A percentile compares a stretch with the other conserved stretches of the same genome.
These are phyloP conservation scores for Alternaria tenuissima DNA, from an alignment of 2,329 filamentous ascomycete genomes.

Conservation along the genomic window DNA sequence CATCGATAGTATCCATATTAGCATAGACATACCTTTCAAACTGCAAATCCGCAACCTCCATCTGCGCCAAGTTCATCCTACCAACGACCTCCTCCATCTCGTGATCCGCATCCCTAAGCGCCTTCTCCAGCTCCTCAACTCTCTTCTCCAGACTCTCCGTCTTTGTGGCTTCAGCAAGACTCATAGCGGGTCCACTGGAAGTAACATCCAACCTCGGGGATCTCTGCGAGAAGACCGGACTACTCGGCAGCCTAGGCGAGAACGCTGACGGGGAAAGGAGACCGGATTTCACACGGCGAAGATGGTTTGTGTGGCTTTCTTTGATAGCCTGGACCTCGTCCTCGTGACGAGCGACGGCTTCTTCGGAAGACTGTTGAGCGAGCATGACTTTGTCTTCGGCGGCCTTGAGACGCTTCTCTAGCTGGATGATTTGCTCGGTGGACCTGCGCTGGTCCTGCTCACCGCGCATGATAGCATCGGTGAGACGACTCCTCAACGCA, in stretches of 20 bases:
- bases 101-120: constrained; percentile 75
- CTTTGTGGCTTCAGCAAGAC: constrained; percentile 73
- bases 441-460: constrained; percentile 84
- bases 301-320: constrained; percentile 78
- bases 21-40: constrained; percentile 62
- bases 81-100: constrained; percentile 87
- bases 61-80: constrained; percentile 82
- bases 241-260: constrained; percentile 67
- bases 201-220: constrained; percentile 69
- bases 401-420: constrained; percentile 80
- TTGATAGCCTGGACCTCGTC: constrained; percentile 80
- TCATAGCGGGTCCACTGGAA: constrained; percentile 66
- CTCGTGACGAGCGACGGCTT: constrained; percentile 82
- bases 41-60: constrained; percentile 82
- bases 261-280: constrained; percentile 59
- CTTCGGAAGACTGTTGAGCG: constrained; percentile 87
- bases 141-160: constrained; percentile 78
- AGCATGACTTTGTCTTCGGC: constrained; percentile 85
- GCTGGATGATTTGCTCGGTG: constrained; percentile 79
- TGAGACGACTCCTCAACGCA: constrained; percentile 76
- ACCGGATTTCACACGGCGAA: constrained; percentile 72
- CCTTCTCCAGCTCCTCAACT: constrained; percentile 84
- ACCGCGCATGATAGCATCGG: constrained; percentile 81
- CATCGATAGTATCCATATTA: too few species aligned
- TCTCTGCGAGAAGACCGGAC: constrained; percentile 68